Evolutionary conservation across 129 eudicot species (phyloP).

Genomic region (Helianthus tuberosus): DNA sequence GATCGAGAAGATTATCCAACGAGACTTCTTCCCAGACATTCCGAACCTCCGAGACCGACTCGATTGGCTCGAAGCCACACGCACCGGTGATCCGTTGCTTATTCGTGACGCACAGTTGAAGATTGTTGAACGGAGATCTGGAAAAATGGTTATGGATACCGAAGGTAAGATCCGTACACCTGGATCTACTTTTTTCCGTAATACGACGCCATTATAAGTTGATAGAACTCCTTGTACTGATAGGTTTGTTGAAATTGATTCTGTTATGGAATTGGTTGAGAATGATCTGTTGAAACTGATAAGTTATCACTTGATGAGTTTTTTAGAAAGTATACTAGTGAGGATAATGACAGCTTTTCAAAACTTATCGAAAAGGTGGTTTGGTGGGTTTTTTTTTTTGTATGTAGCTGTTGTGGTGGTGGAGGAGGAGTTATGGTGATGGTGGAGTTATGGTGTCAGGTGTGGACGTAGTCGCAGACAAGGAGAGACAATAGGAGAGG

Average conservation of each 20-base stretch:
- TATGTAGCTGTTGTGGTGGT: too few relatives aligned
- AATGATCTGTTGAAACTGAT: slow-evolving; percentile 31
- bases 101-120: slow-evolving; percentile 93
- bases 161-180: slow-evolving; percentile 68
- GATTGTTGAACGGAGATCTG: slow-evolving; percentile 74
- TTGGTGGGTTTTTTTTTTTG: too few relatives aligned
- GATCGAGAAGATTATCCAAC: slow-evolving; percentile 87
- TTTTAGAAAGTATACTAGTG: slow-evolving; percentile 85
- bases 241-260: slow-evolving; percentile 29
- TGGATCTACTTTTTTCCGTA: slow-evolving; percentile 64
- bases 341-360: slow-evolving; percentile 86
- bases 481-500: too few relatives aligned
- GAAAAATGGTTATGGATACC: slow-evolving; percentile 28
- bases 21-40: slow-evolving; percentile 92
- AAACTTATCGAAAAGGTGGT: slow-evolving; percentile 77
- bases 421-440: too few relatives aligned
- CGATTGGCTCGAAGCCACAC: slow-evolving; percentile 87
- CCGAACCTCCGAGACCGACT: slow-evolving; percentile 94
- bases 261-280: not conserved
- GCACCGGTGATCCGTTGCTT: slow-evolving; percentile 74
- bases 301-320: slow-evolving; percentile 66
- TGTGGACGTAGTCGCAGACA: too few relatives aligned
- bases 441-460: too few relatives aligned
- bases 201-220: slow-evolving; percentile 54
- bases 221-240: slow-evolving; percentile 43